These are phyloP conservation scores for Astrothelium subdiscretum DNA, from an alignment of 495 filamentous ascomycete species.

Conservation along the genomic window DNA sequence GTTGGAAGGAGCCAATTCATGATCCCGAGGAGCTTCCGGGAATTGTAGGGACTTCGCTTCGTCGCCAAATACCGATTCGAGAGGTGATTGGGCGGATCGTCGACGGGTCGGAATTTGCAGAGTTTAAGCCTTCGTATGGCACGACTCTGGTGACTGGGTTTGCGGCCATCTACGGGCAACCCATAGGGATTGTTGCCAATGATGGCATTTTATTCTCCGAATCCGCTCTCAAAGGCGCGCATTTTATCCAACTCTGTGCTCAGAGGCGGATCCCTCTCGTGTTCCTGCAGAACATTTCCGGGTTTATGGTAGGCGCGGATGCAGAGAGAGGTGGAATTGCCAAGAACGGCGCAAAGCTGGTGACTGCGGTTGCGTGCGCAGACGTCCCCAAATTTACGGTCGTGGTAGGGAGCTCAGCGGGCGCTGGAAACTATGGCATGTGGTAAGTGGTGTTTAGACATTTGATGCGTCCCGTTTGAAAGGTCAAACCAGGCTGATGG, in stretches of 20 bases:
- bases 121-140: conserved; percentile 93
- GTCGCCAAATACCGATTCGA: conserved; percentile 69
- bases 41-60: conserved; percentile 79
- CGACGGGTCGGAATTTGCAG: conserved; percentile 78
- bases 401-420: conserved; percentile 73
- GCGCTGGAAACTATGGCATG: conserved; percentile 74
- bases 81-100: conserved; percentile 93
- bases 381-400: conserved; percentile 97
- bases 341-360: conserved; percentile 95
- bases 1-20: conserved; percentile 60
- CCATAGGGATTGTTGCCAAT: conserved; percentile 89
- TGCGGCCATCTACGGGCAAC: conserved; percentile 78
- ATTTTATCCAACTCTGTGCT: conserved; percentile 95
- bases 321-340: conserved; percentile 92
- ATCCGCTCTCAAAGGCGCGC: conserved; percentile 83
- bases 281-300: conserved; percentile 92
- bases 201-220: conserved; percentile 96
- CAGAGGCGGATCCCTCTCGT: conserved; percentile 82
- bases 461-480: neutral
- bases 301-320: conserved; percentile 94
- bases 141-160: conserved; percentile 88
- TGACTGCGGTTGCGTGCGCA: conserved; percentile 89
- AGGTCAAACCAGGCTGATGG: neutral
- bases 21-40: conserved; percentile 71
- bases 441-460: conserved; percentile 38